phyloP scores from a whole-genome alignment of 2,329 filamentous ascomycete genomes.

The Huntiella bhutanensis region DNA sequence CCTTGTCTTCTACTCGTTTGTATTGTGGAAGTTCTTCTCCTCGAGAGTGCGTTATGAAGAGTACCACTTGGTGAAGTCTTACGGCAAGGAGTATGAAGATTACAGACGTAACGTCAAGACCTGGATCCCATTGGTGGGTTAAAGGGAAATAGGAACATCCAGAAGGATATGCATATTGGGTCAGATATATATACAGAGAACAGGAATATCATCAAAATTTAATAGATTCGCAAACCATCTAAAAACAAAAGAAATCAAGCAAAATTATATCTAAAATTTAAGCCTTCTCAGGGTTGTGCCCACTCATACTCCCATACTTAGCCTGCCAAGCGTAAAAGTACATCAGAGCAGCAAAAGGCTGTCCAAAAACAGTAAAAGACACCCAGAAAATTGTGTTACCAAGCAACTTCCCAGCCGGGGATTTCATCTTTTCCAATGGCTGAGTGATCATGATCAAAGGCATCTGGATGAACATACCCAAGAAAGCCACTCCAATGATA shows the following conservation, averaged over 20 bases:
- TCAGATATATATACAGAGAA: not conserved
- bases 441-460: conserved; percentile 70
- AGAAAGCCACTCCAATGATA: conserved; percentile 77
- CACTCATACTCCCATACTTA: conserved; percentile 75
- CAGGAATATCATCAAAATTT: not conserved
- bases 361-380: conserved; percentile 85
- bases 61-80: conserved; percentile 57
- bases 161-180: not conserved
- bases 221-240: not conserved
- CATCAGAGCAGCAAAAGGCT: conserved; percentile 75
- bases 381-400: conserved; percentile 96
- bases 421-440: conserved; percentile 59
- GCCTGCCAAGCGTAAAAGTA: conserved; percentile 99
- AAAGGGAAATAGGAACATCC: conserved; percentile 11
- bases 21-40: conserved; percentile 76
- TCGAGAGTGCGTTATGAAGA: conserved; percentile 63
- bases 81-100: conserved; percentile 58
- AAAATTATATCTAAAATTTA: not conserved
- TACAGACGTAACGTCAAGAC: conserved; percentile 57
- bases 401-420: conserved; percentile 55
- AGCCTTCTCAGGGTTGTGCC: conserved; percentile 13
- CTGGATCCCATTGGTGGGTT: conserved; percentile 51
- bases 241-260: not conserved
- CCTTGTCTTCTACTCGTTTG: conserved; percentile 50
- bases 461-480: conserved; percentile 85